These are phyloP conservation scores for Blastobotrys serpentis DNA, from an alignment of 1,139 yeast genomes.

Conservation along the genomic window DNA sequence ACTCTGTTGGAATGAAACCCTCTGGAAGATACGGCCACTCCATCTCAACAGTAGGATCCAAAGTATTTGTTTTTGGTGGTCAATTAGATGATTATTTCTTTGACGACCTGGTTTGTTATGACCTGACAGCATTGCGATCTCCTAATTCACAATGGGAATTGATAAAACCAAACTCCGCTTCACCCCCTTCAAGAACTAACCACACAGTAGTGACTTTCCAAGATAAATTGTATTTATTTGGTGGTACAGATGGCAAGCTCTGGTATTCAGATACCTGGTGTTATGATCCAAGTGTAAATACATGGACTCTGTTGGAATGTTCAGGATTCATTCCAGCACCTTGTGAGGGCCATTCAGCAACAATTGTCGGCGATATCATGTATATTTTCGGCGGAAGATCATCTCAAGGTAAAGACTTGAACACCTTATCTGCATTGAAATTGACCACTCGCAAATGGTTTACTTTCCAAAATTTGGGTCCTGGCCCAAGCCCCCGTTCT, in stretches of 20 bases:
- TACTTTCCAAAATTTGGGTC: conserved; percentile 54
- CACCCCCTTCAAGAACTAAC: conserved; percentile 83
- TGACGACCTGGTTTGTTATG: conserved; percentile 83
- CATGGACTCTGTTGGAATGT: conserved; percentile 56
- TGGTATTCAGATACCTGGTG: conserved; percentile 80
- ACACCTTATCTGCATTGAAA: conserved; percentile 72
- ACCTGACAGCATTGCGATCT: conserved; percentile 81
- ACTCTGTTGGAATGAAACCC: conserved; percentile 80
- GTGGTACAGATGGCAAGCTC: conserved; percentile 80
- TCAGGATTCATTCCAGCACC: conserved; percentile 77
- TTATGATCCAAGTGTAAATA: conserved; percentile 65
- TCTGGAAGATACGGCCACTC: conserved; percentile 94
- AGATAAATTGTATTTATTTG: conserved; percentile 84
- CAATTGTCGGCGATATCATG: conserved; percentile 75
- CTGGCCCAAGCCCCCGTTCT: conserved; percentile 80
- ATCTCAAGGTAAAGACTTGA: conserved; percentile 66
- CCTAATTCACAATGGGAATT: conserved; percentile 84
- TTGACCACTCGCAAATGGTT: conserved; percentile 72
- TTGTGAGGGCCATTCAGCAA: conserved; percentile 87
- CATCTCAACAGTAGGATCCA: conserved; percentile 63
- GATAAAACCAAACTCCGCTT: conserved; percentile 51
- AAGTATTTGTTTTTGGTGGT: conserved; percentile 89
- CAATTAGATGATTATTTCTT: conserved; percentile 87
- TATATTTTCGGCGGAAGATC: conserved; percentile 91
- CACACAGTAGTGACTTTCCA: conserved; percentile 85